These are phyloP conservation scores for Trichoderma sp. DNA, from an alignment of 2,329 filamentous ascomycete genomes.

Conservation along the genomic window DNA sequence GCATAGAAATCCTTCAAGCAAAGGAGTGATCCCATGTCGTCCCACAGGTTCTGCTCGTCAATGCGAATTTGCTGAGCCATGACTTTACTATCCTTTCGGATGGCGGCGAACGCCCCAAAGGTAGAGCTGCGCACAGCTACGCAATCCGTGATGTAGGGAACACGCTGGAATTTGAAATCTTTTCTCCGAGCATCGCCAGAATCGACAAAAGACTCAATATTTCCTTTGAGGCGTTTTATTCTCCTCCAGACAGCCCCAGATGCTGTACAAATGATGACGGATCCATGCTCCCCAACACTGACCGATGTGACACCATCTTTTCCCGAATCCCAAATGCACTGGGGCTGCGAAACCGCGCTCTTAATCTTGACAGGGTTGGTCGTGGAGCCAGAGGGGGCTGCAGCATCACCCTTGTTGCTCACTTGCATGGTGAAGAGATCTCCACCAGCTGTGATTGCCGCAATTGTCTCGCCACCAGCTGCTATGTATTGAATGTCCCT, in stretches of 20 bases:
- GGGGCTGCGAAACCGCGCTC: constrained; percentile 71
- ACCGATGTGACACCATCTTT: constrained; percentile 83
- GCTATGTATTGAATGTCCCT: constrained; percentile 71
- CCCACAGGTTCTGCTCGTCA: constrained; percentile 65
- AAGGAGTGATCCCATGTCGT: constrained; percentile 67
- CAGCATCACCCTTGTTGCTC: constrained; percentile 62
- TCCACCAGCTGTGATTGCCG: constrained; percentile 76
- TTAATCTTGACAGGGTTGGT: constrained; percentile 91
- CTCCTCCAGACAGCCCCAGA: constrained; percentile 92
- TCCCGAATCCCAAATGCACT: constrained; percentile 83
- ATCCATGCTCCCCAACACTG: constrained; percentile 85
- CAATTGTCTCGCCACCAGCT: constrained; percentile 87
- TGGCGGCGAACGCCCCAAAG: constrained; percentile 84
- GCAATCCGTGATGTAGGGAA: constrained; percentile 83
- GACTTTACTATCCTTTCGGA: constrained; percentile 80
- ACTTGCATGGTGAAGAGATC: constrained; percentile 85
- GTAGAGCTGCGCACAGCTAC: constrained; percentile 80
- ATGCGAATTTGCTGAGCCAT: constrained; percentile 69
- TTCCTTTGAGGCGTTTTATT: constrained; percentile 76
- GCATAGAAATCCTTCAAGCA: constrained; percentile 61
- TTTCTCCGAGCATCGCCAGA: constrained; percentile 63
- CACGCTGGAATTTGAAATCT: constrained; percentile 92
- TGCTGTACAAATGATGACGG: constrained; percentile 88
- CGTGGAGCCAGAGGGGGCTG: constrained; percentile 65
- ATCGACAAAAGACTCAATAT: constrained; percentile 54